Conservation (phyloP, 345 rosid genomes). For the Raphanus sativus region DNA sequence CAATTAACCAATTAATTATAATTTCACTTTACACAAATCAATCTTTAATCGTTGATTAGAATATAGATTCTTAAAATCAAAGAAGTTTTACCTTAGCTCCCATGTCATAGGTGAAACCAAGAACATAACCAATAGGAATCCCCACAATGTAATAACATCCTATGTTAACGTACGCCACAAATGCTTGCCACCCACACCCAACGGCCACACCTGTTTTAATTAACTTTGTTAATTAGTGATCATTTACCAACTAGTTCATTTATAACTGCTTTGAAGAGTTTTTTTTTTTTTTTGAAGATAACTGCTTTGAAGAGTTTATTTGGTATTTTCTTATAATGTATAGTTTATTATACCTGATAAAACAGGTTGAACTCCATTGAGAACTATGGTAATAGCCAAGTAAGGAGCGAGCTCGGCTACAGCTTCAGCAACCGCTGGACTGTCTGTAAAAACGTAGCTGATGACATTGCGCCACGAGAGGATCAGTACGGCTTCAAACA, state of each 20-base stretch:
- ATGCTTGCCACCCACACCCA: conserved; percentile 88
- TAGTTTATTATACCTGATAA: conserved; percentile 45
- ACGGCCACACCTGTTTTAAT: conserved; percentile 62
- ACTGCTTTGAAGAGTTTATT: background rate
- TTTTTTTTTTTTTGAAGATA: too few relatives aligned
- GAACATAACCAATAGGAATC: conserved; percentile 60
- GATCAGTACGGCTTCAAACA: conserved; percentile 42
- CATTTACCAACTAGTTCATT: background rate
- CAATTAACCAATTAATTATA: background rate
- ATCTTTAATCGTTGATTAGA: background rate
- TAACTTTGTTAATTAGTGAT: background rate
- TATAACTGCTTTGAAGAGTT: background rate
- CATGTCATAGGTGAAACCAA: conserved; percentile 57
- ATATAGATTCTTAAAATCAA: background rate
- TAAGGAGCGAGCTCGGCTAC: conserved; percentile 58
- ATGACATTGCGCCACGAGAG: conserved; percentile 45
- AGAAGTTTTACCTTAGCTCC: conserved; percentile 53
- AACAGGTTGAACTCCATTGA: conserved; percentile 71
- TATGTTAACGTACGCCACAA: conserved; percentile 77
- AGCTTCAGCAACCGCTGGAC: conserved; percentile 51
- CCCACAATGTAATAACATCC: conserved; percentile 74
- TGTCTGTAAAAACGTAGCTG: conserved; percentile 56
- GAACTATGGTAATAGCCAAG: conserved; percentile 52
- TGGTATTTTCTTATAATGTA: background rate
- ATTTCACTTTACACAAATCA: background rate